Evolutionary conservation across 164 flowering plant genomes (phyloP), one percentile per base, ranked within the genome.

Genomic region (Vitis riparia): DNA sequence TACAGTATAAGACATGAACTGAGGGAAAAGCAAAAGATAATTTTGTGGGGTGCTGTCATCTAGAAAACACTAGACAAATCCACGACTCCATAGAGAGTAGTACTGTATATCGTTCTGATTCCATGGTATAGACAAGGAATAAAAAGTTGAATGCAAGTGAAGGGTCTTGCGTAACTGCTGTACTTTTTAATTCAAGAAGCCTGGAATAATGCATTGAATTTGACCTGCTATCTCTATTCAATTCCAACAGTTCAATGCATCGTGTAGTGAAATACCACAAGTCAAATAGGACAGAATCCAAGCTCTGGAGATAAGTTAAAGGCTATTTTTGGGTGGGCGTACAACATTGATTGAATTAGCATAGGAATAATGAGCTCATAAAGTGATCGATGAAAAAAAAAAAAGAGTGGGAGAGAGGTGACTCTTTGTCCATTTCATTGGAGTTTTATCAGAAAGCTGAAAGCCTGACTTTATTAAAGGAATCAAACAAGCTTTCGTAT

Each of bases 171-270:
- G 3, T 29, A 53, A n/a, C 50, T 55, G 44, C 52, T 27, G n/a
- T 3, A 9, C 70, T 68, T 73, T 73, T 55, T 55, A 55, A 67
- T n/a, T 4, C 17, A 59, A 73, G 72, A 73, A 68, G 72, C 76
- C 68, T 73, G 72, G 76, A 68, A 73, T 68, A 62, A 48, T 65
- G 23, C 59, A 66, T 27, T 19, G 49, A 63, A 30, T 59, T 70
- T 9, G 59, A 1, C 37, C 13, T 62, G 23, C 47, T 17, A 59
- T 50, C 48, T 8, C 50, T 60, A 23, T 60, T 49, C 52, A 50
- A 51, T 15, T n/a, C 9, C 29, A 66, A 15, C 19, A 13, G 61
- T 17, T 60, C 51, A 61, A 61, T 52, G 11, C 17, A 23, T 63
- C 56, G 49, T 23, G 56, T 52, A 37, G 27, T n/a, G 29, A 8